These are phyloP conservation scores for Globisporangium polare DNA, from an alignment of 352 stramenopile species.

Conservation along the genomic window DNA sequence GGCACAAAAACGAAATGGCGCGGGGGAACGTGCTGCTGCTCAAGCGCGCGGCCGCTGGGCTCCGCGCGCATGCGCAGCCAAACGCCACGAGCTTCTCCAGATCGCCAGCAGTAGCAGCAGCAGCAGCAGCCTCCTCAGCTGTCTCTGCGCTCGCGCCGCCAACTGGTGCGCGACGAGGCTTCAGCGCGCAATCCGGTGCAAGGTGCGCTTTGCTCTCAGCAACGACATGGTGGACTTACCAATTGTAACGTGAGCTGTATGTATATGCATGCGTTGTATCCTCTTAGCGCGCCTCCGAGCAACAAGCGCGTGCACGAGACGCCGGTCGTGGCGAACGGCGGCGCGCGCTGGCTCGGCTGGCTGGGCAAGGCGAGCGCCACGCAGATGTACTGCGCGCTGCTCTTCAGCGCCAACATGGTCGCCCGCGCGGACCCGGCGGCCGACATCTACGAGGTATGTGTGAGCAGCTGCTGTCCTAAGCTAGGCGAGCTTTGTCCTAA, in stretches of 20 bases:
- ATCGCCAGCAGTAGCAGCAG: background rate
- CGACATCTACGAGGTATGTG: slow-evolving; percentile 48
- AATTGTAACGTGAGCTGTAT: background rate
- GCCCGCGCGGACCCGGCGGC: slow-evolving; percentile 47
- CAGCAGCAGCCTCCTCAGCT: background rate
- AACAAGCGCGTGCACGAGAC: slow-evolving; percentile 50
- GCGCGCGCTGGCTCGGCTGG: slow-evolving; percentile 47
- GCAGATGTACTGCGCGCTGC: slow-evolving; percentile 73
- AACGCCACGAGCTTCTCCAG: background rate
- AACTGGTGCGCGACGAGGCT: background rate
- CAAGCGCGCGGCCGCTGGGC: background rate
- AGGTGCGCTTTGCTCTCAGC: background rate
- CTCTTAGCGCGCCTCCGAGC: slow-evolving; percentile 19
- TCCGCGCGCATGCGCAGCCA: background rate
- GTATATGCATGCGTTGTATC: background rate
- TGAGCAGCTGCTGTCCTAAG: background rate
- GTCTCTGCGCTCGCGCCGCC: background rate
- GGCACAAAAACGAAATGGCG: background rate
- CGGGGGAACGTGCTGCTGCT: slow-evolving; percentile 1
- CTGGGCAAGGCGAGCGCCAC: slow-evolving; percentile 52
- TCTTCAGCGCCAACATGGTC: slow-evolving; percentile 60
- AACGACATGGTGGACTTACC: background rate
- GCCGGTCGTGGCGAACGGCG: slow-evolving; percentile 45
- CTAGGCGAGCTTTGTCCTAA: background rate
- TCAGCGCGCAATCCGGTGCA: slow-evolving; percentile 4